These are phyloP conservation scores for Trichoderma semiorbis DNA, from an alignment of 2,329 filamentous ascomycete genomes.

Conservation along the genomic window DNA sequence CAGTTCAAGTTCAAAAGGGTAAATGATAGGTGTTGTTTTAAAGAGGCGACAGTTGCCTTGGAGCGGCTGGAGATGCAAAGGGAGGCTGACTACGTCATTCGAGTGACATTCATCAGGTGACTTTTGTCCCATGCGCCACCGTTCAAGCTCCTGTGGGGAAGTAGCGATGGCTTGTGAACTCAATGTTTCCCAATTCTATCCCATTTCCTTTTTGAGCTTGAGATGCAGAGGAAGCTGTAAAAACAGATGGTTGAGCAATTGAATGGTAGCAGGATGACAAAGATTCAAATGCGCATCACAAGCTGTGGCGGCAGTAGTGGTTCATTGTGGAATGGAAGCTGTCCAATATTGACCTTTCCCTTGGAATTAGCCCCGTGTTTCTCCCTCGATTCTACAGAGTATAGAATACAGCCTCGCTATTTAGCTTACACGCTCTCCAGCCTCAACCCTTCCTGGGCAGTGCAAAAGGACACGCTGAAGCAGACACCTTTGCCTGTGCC, in stretches of 20 bases:
- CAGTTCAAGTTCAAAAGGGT: not conserved
- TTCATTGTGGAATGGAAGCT: not conserved
- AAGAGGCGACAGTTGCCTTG: not conserved
- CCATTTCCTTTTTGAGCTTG: not conserved
- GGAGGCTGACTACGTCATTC: constrained; percentile 8
- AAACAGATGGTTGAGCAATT: not conserved
- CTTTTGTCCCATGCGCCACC: not conserved
- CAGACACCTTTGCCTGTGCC: constrained; percentile 31
- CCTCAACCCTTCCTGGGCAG: not conserved
- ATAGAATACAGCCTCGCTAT: not conserved
- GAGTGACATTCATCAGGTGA: constrained; percentile 15
- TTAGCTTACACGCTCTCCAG: not conserved
- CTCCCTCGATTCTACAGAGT: not conserved
- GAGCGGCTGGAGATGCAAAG: not conserved
- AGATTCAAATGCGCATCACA: not conserved
- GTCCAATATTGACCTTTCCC: not conserved
- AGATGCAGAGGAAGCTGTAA: not conserved
- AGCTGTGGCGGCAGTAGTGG: not conserved
- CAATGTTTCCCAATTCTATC: not conserved
- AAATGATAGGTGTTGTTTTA: not conserved
- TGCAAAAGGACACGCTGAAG: constrained; percentile 44
- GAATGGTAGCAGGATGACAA: not conserved
- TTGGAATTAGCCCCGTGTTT: not conserved
- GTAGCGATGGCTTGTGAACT: not conserved
- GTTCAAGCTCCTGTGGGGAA: not conserved